Evolutionary conservation across 140 eudicot species (phyloP), one percentile per base, ranked within the genome.

Genomic region (Stevia rebaudiana): DNA sequence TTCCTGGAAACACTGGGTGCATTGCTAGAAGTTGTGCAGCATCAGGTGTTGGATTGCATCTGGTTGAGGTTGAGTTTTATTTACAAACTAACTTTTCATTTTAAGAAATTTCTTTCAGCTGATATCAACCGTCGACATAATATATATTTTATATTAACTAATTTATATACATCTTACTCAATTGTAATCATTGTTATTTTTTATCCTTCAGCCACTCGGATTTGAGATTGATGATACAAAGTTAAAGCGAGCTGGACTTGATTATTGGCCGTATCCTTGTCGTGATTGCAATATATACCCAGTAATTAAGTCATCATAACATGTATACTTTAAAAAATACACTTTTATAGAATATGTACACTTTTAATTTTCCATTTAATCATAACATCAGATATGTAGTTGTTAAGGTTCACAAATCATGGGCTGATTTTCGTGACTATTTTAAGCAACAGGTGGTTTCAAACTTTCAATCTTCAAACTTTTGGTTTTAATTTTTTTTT

Each of bases 181-280:
- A 2, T 12, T 57, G 2, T 39, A 10, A n/a, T 23, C 4, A 35
- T 46, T n/a, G 58, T 24, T 23, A n/a, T n/a, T 62, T 67, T 72
- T 66, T 36, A 49, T 73, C 55, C 43, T 78, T 73, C 85, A 91
- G 98, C 98, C 96, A 16, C 59, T 92, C 65, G 98, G 94, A 51
- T 92, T 85, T 61, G 84, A 78, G 70, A 86, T 88, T 56, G 96
- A 92, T 51, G 87, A 88, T 59, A 74, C 95, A 13, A 92, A 92
- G 73, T 75, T 92, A 71, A 92, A 88, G 86, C 96, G 96, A 46
- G 98, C 98, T 70, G 98, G 98, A 58, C 80, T 88, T 67, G 96
- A 92, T 80, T 92, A 92, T 58, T 92, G 98, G 98, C 96, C 98
- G 95, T 92, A 92, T 88, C 96, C 98, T 80, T n/a, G n/a, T n/a